phyloP scores from a whole-genome alignment of 2,329 filamentous ascomycete species.

The Boeremia exigua region DNA sequence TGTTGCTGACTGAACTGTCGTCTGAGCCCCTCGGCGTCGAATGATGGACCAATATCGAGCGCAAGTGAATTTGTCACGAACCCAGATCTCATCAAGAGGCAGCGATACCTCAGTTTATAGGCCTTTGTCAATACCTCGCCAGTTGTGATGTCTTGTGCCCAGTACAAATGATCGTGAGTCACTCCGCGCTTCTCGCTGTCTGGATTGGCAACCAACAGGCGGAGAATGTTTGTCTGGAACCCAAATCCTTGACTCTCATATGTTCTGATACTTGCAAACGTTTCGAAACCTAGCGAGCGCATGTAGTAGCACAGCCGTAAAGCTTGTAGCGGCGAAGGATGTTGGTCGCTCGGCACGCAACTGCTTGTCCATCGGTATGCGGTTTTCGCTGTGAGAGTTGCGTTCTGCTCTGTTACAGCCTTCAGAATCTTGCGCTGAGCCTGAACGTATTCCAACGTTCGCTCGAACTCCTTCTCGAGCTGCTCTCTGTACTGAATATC shows the following conservation, averaged over 20 bases:
- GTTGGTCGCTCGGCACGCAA: slow-evolving; percentile 9
- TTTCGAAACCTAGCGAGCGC: slow-evolving; percentile 33
- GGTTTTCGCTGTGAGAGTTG: slow-evolving; percentile 19
- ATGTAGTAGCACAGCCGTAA: slow-evolving; percentile 42
- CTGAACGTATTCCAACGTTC: slow-evolving; percentile 23
- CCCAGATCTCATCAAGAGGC: not conserved
- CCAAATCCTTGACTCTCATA: not conserved
- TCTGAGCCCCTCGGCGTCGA: not conserved
- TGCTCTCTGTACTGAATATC: slow-evolving; percentile 27
- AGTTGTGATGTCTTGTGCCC: slow-evolving; percentile 24
- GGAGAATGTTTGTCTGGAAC: not conserved
- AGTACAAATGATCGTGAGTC: slow-evolving; percentile 23
- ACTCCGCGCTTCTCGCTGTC: not conserved
- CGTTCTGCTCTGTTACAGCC: slow-evolving; percentile 14
- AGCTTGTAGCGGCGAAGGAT: slow-evolving; percentile 22
- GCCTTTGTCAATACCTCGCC: not conserved
- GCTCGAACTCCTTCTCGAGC: slow-evolving; percentile 16
- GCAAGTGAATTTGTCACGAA: not conserved
- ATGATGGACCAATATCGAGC: not conserved
- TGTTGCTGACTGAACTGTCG: too few relatives aligned
- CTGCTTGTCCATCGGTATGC: slow-evolving; percentile 24
- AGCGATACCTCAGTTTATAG: not conserved
- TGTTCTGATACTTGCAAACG: slow-evolving; percentile 23
- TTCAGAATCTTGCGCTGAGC: slow-evolving; percentile 26
- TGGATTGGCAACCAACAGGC: slow-evolving; percentile 22